Evolutionary conservation across 2,329 filamentous ascomycete species (phyloP), one percentile per base, ranked within the genome.

Genomic region (Orbilia oligospora): DNA sequence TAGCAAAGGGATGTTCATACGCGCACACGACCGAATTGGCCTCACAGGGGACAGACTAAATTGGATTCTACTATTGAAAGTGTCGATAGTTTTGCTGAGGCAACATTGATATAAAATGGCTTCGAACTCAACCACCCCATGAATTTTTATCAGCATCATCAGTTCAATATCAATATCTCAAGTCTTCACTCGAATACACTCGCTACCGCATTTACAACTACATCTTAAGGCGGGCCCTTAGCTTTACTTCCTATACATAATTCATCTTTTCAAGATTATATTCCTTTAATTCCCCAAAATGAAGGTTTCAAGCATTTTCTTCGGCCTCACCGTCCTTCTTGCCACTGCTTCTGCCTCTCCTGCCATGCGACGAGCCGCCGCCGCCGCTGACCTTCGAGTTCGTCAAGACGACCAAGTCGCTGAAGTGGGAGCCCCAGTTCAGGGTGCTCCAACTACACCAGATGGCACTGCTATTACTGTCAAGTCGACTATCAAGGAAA

Each of bases 401-500:
- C 56, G 56, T 44, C 56, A 61, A 27, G 10, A 41, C 8, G 36
- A 41, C 38, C 38, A 41, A 41, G 16, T 14, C 38, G 14, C 12
- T 6, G 33, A 20, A 8, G 56, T 18, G 1, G 38, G 38, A 41
- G 20, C 56, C 12, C 9, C 20, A 10, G 33, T 14, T 24, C 10
- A 44, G 18, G 22, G 22, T 5, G 3, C n/a, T 1, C 36, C 56
- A 44, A 61, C 20, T 22, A 24, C 22, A 9, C 12, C 33, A n/a
- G 56, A 61, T n/a, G 56, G 56, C 22, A 61, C 56, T 61, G 5
- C 36, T 9, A 41, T 61, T 5, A 1, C 18, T n/a, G 18, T 61
- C 36, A 61, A 61, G 16, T 16, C 56, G 20, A 61, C 36, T n/a
- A 61, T 61, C 56, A 61, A 61, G 16, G 56, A 44, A 61, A 61